Evolutionary conservation across 164 flowering plant species (phyloP).

Genomic region (Vitis rupestris): DNA sequence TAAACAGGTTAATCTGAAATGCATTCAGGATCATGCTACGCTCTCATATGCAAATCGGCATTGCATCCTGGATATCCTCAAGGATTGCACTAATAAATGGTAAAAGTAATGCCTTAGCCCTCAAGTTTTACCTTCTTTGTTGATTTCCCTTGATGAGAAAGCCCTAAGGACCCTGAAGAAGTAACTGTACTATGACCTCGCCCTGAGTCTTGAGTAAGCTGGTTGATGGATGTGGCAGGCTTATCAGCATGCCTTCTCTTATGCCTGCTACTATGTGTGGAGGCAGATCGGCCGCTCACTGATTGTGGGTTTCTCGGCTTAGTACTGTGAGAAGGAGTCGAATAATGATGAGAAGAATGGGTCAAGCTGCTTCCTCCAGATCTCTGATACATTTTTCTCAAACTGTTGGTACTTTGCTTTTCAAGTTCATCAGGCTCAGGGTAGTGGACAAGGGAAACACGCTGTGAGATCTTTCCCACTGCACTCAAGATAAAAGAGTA

Average conservation of each 20-base stretch:
- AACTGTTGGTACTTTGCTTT: slow-evolving; percentile 8
- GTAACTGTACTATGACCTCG: slow-evolving; percentile 32
- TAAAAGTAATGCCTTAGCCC: too few species aligned
- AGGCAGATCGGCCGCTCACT: slow-evolving; percentile 19
- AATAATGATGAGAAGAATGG: slow-evolving; percentile 16
- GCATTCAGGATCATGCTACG: too few species aligned
- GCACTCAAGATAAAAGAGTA: slow-evolving; percentile 6
- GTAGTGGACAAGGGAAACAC: slow-evolving; percentile 62
- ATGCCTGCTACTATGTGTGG: slow-evolving; percentile 33
- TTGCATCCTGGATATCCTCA: too few species aligned
- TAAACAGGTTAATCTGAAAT: too few species aligned
- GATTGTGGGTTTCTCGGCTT: slow-evolving; percentile 22
- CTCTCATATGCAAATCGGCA: too few species aligned
- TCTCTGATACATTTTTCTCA: slow-evolving; percentile 18
- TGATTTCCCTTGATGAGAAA: slow-evolving; percentile 30
- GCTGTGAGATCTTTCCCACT: slow-evolving; percentile 82
- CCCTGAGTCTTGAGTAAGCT: slow-evolving; percentile 36
- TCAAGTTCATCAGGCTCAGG: slow-evolving; percentile 53
- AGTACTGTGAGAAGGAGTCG: slow-evolving; percentile 31
- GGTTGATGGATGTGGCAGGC: slow-evolving; percentile 18
- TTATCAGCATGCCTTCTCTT: slow-evolving; percentile 30
- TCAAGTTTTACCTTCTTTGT: background rate
- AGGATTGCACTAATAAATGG: too few species aligned
- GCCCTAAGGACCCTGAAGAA: slow-evolving; percentile 26
- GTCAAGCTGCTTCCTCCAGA: slow-evolving; percentile 25